Evolutionary conservation across 768 basidiomycete species (phyloP).

Genomic region (Xerocomellus dryophilus): DNA sequence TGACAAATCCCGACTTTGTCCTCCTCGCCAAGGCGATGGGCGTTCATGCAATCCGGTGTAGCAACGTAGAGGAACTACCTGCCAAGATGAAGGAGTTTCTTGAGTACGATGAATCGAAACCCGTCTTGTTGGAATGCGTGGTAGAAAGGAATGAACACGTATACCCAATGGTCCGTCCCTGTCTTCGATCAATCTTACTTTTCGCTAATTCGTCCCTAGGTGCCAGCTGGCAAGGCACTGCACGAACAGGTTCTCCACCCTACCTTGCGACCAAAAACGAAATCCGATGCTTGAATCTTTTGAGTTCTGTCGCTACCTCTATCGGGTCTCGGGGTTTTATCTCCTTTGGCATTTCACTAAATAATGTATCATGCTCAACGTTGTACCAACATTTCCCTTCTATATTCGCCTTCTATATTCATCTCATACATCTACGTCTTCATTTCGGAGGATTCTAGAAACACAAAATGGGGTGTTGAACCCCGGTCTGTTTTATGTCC

Average conservation of each 20-base stretch:
- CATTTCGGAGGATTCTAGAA: conserved; percentile 3
- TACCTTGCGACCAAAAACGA: conserved; percentile 33
- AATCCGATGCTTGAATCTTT: conserved; percentile 22
- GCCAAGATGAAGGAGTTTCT: conserved; percentile 99
- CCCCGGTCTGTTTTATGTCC: conserved; percentile 8
- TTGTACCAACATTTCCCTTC: conserved; percentile 23
- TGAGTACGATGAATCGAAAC: conserved; percentile 84
- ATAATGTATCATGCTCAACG: conserved; percentile 22
- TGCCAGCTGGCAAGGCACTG: conserved; percentile 90
- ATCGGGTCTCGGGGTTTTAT: neutral
- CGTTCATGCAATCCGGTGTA: conserved; percentile 84
- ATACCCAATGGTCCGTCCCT: conserved; percentile 74
- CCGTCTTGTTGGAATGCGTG: conserved; percentile 86
- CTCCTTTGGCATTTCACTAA: conserved; percentile 3
- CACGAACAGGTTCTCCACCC: conserved; percentile 89
- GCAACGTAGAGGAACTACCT: conserved; percentile 69
- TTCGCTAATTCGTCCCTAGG: conserved; percentile 39
- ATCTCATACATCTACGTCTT: conserved; percentile 3
- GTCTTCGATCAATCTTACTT: neutral
- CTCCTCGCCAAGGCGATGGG: conserved; percentile 87
- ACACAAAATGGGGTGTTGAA: conserved; percentile 26
- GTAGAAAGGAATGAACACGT: conserved; percentile 85
- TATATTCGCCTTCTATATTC: neutral
- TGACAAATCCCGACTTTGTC: conserved; percentile 96
- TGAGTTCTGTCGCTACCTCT: neutral